Evolutionary conservation across 2,329 filamentous ascomycete genomes (phyloP).

Genomic region (Fusarium sp.): DNA sequence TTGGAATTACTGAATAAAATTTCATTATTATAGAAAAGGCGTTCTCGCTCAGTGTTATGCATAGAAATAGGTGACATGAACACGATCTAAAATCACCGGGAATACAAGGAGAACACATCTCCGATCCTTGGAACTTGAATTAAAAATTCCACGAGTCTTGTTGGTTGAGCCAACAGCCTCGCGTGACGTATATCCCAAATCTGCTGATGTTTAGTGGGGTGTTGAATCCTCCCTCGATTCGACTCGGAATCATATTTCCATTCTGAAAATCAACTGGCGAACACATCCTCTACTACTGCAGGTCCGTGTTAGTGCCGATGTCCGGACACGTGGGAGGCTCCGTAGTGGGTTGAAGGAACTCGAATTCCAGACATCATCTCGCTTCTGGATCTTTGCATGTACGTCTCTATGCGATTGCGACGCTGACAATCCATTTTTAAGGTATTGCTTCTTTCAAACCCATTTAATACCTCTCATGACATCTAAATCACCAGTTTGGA

Average conservation of each 20-base stretch:
- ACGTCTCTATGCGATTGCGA: neutral
- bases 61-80: neutral
- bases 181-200: constrained; percentile 12
- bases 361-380: constrained; percentile 1
- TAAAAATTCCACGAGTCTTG: neutral
- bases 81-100: neutral
- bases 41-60: neutral
- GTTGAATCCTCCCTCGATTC: neutral
- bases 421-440: neutral
- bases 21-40: neutral
- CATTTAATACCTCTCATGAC: neutral
- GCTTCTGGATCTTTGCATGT: neutral
- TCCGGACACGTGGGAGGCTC: constrained; percentile 6
- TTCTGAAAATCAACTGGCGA: neutral
- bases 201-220: constrained; percentile 22
- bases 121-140: neutral
- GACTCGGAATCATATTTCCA: constrained; percentile 5
- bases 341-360: constrained; percentile 5
- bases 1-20: neutral
- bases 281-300: neutral
- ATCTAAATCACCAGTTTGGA: neutral
- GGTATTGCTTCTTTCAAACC: neutral
- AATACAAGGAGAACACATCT: neutral
- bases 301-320: neutral
- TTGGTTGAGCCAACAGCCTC: neutral